Evolutionary conservation across 2,329 filamentous ascomycete species (phyloP), one percentile per base, ranked within the genome.

Genomic region (Penicillium sp.): DNA sequence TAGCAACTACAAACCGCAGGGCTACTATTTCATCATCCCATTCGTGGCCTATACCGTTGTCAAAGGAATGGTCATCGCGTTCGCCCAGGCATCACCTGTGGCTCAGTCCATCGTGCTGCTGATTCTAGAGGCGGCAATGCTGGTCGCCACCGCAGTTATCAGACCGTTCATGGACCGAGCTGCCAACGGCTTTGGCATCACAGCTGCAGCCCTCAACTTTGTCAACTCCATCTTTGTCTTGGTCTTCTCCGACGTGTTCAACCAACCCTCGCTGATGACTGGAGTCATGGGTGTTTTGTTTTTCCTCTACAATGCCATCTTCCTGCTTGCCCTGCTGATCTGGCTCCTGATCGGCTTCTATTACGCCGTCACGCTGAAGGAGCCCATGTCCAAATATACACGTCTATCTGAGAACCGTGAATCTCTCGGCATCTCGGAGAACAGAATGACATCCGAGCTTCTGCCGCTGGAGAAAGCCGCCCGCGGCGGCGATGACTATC

Each of bases 91-190:
- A 25, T 78, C 73, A 20, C 79, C 81, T 27, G 78, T 80, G 3
- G 81, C 83, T 11, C 89, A 95, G 68, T 87, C 88, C 9, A 75
- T 96, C 44, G 85, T 83, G n/a, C 77, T 96, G 38, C 74, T 97
- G 25, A 74, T 96, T 46, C 80, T 95, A 41, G 91, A 97, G 67
- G 83, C 83, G 2, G 79, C 68, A 34, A 83, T 86, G 53, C 76
- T 97, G 41, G 84, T 95, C 54, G 81, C 72, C n/a, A 82, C 87
- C 41, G 84, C 81, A 42, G 84, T 94, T 34, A 71, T 96, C 53
- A 81, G 87, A 47, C 91, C 91, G 10, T 97, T 87, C 84, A 96
- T 96, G 91, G 90, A 96, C 75, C 95, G 94, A 79, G 90, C 88
- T 70, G 94, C 88, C 44, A 97, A 96, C 67, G 84, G 83, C 34